Evolutionary conservation across 345 rosid genomes (phyloP).

Genomic region (Draba incana): DNA sequence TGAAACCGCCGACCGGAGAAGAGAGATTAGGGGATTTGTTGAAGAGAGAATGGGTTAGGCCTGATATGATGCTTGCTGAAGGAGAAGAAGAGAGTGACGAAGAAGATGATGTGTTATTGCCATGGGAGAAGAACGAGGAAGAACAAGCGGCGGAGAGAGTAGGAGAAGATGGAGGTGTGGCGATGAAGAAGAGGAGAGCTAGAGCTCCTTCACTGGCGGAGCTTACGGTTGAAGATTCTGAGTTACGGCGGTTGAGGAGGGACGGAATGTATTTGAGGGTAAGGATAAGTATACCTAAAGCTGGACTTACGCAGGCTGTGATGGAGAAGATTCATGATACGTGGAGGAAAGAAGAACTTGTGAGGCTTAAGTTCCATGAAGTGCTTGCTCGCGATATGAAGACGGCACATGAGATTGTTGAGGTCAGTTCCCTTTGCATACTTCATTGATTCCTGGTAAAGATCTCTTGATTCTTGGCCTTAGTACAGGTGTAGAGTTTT

Average conservation of each 20-base stretch:
- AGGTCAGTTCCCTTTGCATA: conserved; percentile 53
- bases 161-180: conserved; percentile 41
- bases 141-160: conserved; percentile 42
- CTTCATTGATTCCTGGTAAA: conserved; percentile 15
- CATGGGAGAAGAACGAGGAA: conserved; percentile 63
- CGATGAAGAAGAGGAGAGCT: conserved; percentile 49
- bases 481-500: neutral
- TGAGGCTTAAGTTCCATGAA: conserved; percentile 94
- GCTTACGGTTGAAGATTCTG: conserved; percentile 85
- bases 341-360: conserved; percentile 96
- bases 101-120: conserved; percentile 54
- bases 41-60: conserved; percentile 86
- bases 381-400: conserved; percentile 87
- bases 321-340: conserved; percentile 86
- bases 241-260: conserved; percentile 78
- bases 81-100: conserved; percentile 48
- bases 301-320: conserved; percentile 83
- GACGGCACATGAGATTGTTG: conserved; percentile 93
- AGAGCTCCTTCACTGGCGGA: conserved; percentile 93
- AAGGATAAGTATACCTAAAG: conserved; percentile 83
- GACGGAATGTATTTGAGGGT: conserved; percentile 77
- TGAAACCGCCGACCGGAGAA: conserved; percentile 64
- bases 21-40: conserved; percentile 80
- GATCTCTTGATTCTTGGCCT: neutral
- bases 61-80: conserved; percentile 64